Evolutionary conservation across 2,329 filamentous ascomycete genomes (phyloP).

Genomic region (Venturia carpophila): DNA sequence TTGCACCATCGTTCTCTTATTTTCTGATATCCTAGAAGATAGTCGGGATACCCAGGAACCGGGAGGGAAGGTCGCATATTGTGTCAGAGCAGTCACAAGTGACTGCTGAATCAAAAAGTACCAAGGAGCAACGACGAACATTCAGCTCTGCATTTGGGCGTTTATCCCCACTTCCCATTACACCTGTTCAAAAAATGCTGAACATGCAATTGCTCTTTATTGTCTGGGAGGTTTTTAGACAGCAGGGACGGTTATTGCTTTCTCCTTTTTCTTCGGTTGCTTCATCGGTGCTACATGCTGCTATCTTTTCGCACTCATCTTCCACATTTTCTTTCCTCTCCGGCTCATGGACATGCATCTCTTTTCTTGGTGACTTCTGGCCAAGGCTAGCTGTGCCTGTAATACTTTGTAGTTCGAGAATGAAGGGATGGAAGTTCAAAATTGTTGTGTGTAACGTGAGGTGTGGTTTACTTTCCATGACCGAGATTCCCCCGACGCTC

Average conservation of each 20-base stretch:
- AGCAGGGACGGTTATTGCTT: constrained; percentile 15
- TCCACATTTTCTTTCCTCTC: neutral
- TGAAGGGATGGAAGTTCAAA: constrained; percentile 13
- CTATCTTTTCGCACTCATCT: neutral
- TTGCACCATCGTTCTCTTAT: constrained; percentile 13
- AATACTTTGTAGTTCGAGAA: constrained; percentile 13
- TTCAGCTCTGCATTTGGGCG: constrained; percentile 15
- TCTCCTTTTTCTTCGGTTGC: constrained; percentile 1
- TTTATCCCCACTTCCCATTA: constrained; percentile 10
- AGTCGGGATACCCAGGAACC: constrained; percentile 12
- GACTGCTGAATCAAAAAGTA: constrained; percentile 4
- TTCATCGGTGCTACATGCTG: constrained; percentile 5
- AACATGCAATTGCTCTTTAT: constrained; percentile 4
- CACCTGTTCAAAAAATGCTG: constrained; percentile 11
- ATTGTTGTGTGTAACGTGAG: neutral
- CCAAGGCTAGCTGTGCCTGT: constrained; percentile 16
- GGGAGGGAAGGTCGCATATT: constrained; percentile 9
- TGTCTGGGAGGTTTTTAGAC: constrained; percentile 18
- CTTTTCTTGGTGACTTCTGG: constrained; percentile 5
- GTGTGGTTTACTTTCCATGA: neutral
- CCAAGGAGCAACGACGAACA: constrained; percentile 14
- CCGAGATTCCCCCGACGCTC: neutral
- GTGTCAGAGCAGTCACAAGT: constrained; percentile 10
- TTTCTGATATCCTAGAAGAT: constrained; percentile 18
- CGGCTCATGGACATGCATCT: neutral